Evolutionary conservation across 768 basidiomycete species (phyloP).

Genomic region (Leccinum olivaceopallidum): DNA sequence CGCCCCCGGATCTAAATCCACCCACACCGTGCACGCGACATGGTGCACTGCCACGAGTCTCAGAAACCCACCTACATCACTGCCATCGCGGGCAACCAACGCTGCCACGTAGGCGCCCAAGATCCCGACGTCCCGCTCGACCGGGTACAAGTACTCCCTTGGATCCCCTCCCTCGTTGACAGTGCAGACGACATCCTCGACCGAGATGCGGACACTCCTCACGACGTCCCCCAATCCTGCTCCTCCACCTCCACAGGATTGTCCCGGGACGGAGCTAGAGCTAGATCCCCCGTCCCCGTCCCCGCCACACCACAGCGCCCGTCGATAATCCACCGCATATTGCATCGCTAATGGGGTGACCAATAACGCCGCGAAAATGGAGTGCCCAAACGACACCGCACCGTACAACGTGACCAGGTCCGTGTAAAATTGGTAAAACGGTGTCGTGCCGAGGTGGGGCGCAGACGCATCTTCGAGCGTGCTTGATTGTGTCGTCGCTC

Average conservation of each 20-base stretch:
- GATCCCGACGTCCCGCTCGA: conserved; percentile 62
- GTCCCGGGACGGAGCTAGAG: neutral
- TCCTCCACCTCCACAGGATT: neutral
- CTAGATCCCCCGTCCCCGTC: conserved; percentile 19
- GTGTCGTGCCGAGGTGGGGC: conserved; percentile 61
- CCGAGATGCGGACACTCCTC: conserved; percentile 53
- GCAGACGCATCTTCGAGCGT: conserved; percentile 54
- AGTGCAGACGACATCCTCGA: conserved; percentile 48
- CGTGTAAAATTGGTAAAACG: conserved; percentile 93
- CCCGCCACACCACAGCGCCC: conserved; percentile 81
- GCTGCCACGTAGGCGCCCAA: conserved; percentile 64
- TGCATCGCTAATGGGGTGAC: conserved; percentile 74
- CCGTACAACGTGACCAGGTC: conserved; percentile 92
- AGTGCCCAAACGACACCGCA: conserved; percentile 84
- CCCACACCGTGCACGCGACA: conserved; percentile 74
- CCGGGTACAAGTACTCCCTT: conserved; percentile 68
- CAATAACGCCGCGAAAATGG: conserved; percentile 71
- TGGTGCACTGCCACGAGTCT: conserved; percentile 76
- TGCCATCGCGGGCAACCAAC: conserved; percentile 31
- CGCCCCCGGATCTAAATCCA: conserved; percentile 45
- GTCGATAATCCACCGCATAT: conserved; percentile 82
- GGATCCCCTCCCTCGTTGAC: conserved; percentile 34
- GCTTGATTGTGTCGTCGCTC: conserved; percentile 12
- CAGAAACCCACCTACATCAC: conserved; percentile 55
- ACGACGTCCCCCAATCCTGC: conserved; percentile 31